A percentile compares a stretch with the other conserved stretches of the same genome.
phyloP scores from a whole-genome alignment of 2,329 filamentous ascomycete genomes.

The Pseudogymnoascus sp. region DNA sequence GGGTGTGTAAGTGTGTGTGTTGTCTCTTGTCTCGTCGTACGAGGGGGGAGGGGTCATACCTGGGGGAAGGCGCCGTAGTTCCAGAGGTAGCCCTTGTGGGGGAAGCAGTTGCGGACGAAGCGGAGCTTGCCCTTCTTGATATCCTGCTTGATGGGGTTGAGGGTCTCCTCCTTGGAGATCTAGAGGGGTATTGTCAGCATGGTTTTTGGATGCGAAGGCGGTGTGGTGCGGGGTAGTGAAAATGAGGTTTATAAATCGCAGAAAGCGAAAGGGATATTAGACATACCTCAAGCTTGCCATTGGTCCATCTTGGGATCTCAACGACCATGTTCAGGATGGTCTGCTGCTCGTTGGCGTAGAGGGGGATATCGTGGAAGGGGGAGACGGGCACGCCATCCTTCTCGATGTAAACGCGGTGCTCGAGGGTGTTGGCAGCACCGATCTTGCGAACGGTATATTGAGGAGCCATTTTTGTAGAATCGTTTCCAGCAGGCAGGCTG shows the following conservation, averaged over 20 bases:
- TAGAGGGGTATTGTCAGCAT: constrained; percentile 35
- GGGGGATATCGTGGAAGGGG: constrained; percentile 96
- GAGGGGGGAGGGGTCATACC: constrained; percentile 45
- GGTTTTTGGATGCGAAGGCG: neutral
- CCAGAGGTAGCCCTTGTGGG: constrained; percentile 99
- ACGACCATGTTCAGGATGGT: constrained; percentile 98
- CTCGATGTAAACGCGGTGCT: constrained; percentile 97
- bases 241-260: constrained; percentile 7
- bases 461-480: constrained; percentile 48
- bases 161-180: constrained; percentile 98
- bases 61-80: constrained; percentile 99
- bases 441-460: constrained; percentile 79
- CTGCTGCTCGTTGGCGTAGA: constrained; percentile 94
- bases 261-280: neutral
- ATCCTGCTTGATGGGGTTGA: constrained; percentile 99
- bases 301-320: constrained; percentile 99
- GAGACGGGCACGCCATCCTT: constrained; percentile 92
- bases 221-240: neutral
- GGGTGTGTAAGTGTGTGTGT: constrained; percentile 11
- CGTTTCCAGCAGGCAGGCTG: constrained; percentile 25
- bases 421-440: constrained; percentile 82
- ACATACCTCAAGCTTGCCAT: constrained; percentile 96
- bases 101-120: constrained; percentile 99
- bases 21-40: neutral
- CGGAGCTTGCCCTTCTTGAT: constrained; percentile 99